Percentiles rank a stretch among this genome's conserved stretches.
phyloP scores from a whole-genome alignment of 2,329 filamentous ascomycete species.

The Arthrinium puccinioides region DNA sequence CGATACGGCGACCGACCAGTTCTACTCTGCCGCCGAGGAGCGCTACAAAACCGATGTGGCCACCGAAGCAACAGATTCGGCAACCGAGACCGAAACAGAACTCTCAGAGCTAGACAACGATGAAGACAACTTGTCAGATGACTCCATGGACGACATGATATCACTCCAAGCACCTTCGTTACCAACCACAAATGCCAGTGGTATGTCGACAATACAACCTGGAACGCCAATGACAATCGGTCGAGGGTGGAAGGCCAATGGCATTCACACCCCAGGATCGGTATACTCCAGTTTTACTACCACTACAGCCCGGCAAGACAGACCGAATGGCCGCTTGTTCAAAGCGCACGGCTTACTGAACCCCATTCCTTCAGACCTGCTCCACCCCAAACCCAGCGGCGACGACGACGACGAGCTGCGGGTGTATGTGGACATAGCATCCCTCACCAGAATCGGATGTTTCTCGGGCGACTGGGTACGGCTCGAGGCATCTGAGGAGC shows the following conservation, averaged over 20 bases:
- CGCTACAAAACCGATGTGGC: slow-evolving; percentile 51
- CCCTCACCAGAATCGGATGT: slow-evolving; percentile 82
- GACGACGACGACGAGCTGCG: slow-evolving; percentile 84
- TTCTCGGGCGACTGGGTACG: slow-evolving; percentile 98
- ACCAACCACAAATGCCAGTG: slow-evolving; percentile 69
- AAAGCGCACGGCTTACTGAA: slow-evolving; percentile 71
- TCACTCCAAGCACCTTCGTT: slow-evolving; percentile 75
- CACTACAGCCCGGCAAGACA: slow-evolving; percentile 68
- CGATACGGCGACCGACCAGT: slow-evolving; percentile 82
- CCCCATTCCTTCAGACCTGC: slow-evolving; percentile 65
- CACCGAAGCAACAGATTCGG: slow-evolving; percentile 50
- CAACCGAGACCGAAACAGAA: slow-evolving; percentile 57
- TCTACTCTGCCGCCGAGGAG: slow-evolving; percentile 88
- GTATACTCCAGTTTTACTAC: slow-evolving; percentile 85
- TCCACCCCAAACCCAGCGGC: slow-evolving; percentile 72
- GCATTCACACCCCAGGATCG: slow-evolving; percentile 75
- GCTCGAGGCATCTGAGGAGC: slow-evolving; percentile 70
- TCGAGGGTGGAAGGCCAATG: slow-evolving; percentile 58
- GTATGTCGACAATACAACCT: slow-evolving; percentile 70
- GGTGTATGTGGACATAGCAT: slow-evolving; percentile 83
- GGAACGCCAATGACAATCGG: slow-evolving; percentile 74
- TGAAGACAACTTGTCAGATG: slow-evolving; percentile 75
- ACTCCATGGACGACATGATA: slow-evolving; percentile 90
- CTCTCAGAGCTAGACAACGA: slow-evolving; percentile 58
- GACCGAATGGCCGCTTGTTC: slow-evolving; percentile 71